These are phyloP conservation scores for Ceratocystis huliohia DNA, from an alignment of 2,329 filamentous ascomycete species.

Conservation along the genomic window DNA sequence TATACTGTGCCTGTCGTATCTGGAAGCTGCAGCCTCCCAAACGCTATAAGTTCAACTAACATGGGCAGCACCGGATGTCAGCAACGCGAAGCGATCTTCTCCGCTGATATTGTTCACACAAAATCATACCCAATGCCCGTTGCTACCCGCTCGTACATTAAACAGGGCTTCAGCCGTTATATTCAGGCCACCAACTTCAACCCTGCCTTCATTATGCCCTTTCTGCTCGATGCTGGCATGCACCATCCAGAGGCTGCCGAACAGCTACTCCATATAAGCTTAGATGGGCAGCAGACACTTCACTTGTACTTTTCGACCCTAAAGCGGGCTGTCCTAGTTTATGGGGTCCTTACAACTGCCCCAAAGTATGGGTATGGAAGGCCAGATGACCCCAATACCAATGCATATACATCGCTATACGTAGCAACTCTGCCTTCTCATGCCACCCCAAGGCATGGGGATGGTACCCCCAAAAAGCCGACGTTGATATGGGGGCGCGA, in stretches of 20 bases:
- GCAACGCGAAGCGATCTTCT: background rate
- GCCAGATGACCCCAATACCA: background rate
- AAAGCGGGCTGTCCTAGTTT: background rate
- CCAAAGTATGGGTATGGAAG: conserved; percentile 6
- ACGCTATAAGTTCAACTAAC: too few species aligned
- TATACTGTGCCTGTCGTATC: background rate
- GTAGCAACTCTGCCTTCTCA: background rate
- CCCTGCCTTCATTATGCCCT: conserved; percentile 12
- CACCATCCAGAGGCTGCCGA: background rate
- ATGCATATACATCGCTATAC: background rate
- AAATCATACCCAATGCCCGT: conserved; percentile 17
- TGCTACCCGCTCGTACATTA: conserved; percentile 12
- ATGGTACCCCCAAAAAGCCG: background rate
- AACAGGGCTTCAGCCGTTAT: conserved; percentile 18
- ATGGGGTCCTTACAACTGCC: background rate
- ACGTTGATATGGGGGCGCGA: conserved; percentile 11
- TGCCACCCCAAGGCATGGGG: background rate
- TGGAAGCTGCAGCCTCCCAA: background rate
- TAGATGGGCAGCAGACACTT: conserved; percentile 5
- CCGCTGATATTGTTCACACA: background rate
- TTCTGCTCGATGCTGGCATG: conserved; percentile 3
- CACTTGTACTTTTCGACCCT: conserved; percentile 11
- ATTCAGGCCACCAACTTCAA: conserved; percentile 13
- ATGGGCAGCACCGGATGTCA: background rate
- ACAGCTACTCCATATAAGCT: conserved; percentile 11